Conservation (phyloP, 1,284 basidiomycete genomes). For the Cerrena zonata region DNA sequence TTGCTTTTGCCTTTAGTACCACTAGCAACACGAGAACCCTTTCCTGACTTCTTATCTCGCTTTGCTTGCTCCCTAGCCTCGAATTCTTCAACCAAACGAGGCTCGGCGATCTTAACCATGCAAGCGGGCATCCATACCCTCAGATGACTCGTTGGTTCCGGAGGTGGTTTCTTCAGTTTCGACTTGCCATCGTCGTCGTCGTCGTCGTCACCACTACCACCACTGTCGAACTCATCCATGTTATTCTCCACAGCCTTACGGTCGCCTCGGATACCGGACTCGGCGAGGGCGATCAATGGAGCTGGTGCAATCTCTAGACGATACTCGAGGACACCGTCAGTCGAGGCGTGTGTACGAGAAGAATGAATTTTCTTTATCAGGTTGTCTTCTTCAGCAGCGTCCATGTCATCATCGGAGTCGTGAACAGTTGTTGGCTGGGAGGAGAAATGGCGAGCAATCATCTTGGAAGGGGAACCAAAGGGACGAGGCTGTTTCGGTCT, state of each 20-base stretch:
- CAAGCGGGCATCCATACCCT: conserved; percentile 73
- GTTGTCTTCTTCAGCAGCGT: conserved; percentile 28
- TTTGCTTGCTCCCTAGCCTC: conserved; percentile 54
- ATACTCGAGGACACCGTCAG: conserved; percentile 65
- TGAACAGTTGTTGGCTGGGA: conserved; percentile 30
- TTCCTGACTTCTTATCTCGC: conserved; percentile 33
- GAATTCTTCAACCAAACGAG: conserved; percentile 54
- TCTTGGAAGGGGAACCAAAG: conserved; percentile 47
- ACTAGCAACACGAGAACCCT: no score
- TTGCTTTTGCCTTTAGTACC: conserved; percentile 5
- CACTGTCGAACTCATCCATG: conserved; percentile 27
- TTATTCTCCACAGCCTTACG: conserved; percentile 46
- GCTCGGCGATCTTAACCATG: conserved; percentile 64
- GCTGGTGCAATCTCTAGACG: conserved; percentile 66
- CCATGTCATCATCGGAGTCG: conserved; percentile 18
- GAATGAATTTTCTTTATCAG: conserved; percentile 43
- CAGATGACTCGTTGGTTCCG: conserved; percentile 46
- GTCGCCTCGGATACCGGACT: conserved; percentile 57
- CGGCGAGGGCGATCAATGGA: conserved; percentile 56
- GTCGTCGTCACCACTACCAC: conserved; percentile 27
- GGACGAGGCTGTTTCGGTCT: conserved; percentile 15
- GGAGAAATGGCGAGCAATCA: conserved; percentile 54
- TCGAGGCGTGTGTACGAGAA: conserved; percentile 53
- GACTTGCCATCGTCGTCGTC: conserved; percentile 13
- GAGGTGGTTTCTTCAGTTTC: conserved; percentile 25